These are phyloP conservation scores for Solanum virginianum DNA, from an alignment of 257 asterid genomes.

Conservation along the genomic window DNA sequence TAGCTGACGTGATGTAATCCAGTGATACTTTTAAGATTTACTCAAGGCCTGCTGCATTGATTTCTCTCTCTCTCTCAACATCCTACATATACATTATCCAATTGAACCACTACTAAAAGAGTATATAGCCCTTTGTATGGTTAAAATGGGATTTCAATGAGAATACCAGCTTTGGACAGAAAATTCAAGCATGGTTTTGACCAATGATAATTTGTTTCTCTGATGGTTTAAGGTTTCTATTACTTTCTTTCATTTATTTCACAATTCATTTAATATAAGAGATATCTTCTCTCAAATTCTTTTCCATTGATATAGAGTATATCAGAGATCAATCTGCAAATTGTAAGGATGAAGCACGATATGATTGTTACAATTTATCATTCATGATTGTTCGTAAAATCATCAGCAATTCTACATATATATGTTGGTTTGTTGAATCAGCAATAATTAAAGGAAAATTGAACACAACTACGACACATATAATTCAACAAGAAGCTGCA, in stretches of 20 bases:
- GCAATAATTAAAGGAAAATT: no score
- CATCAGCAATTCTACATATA: not conserved
- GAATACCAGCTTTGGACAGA: not conserved
- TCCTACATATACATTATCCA: no score
- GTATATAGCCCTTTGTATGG: not conserved
- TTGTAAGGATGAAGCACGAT: not conserved
- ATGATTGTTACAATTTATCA: not conserved
- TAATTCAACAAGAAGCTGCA: not conserved
- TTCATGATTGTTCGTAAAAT: not conserved
- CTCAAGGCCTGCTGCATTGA: no score
- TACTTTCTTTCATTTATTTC: not conserved
- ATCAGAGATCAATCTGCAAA: not conserved
- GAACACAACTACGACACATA: not conserved
- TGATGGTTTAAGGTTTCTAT: not conserved
- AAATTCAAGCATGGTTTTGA: not conserved
- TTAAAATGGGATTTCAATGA: not conserved
- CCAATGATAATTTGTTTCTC: not conserved
- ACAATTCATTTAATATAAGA: not conserved
- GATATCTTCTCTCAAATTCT: not conserved
- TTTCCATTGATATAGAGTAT: not conserved
- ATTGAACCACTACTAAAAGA: no score
- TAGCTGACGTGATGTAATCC: no score
- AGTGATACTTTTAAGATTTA: no score
- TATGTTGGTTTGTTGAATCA: not conserved
- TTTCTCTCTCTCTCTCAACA: no score